Base-by-base conservation (phyloP, 2,329 filamentous ascomycete species). In the Aplosporella prunicola region DNA sequence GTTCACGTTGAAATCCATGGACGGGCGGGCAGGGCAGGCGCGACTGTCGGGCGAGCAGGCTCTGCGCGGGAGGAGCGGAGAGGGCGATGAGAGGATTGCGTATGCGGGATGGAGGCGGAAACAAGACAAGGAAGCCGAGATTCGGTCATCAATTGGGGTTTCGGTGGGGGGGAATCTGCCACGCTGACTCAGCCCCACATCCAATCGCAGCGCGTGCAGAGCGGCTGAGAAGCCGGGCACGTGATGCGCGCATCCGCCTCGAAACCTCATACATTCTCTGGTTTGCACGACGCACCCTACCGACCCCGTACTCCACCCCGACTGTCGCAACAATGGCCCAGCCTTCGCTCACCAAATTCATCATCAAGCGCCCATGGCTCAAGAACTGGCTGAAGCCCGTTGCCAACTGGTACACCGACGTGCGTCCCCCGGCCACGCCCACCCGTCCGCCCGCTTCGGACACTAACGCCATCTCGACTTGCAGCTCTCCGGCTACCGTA, bases 331-430 rank as follows among this genome's bases (percentile, higher is more conserved):
- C 58, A 61, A 82, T 85, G 80, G 80, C 78, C 62, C 74, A 76
- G 57, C 76, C 76, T 47, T 80, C 71, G 57, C 73, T 86, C 64
- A 76, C 82, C 55, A 82, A 76, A 52, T 88, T 78, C 60, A 76
- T 95, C 59, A 60, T 78, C 60, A 82, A 82, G 72, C 80, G 87
- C 57, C 88, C 89, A 51, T 94, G 84, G 84, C 77, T 96, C 58
- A 69, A 71, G 64, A 79, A 72, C 53, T 72, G 82, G 68, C 68
- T 96, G 64, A 76, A 70, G 70, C 91, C 91, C 49, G 60, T 94
- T 48, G 76, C 88, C 64, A 75, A 78, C 57, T 94, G 86, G 86
- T 96, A 96, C 71, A 68, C 69, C 67, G 81, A 89, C 61, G 31
- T 40, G 29, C 29, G 36, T 39, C 30, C 13, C 6, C 9, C 24